Base-by-base conservation (phyloP, 306 rosid genomes). In the Fragaria vesca region DNA sequence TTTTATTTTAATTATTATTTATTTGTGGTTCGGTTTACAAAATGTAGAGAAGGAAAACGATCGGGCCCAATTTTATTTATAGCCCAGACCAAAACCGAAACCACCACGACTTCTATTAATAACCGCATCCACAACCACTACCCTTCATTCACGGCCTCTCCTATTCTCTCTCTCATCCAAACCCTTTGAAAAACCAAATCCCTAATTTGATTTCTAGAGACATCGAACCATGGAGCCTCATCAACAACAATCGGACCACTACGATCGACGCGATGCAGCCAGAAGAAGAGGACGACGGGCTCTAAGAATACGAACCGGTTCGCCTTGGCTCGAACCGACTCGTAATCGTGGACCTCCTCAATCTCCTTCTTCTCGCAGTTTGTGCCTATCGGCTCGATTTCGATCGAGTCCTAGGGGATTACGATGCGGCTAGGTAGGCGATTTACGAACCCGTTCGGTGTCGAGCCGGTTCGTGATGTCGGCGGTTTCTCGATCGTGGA, bases 21-120 rank as follows among this genome's bases (percentile, higher is more conserved):
- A 18, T 28, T 15, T 43, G 34, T 5, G 46, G 67, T 60, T 72
- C 76, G 40, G 72, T 40, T 80, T 73, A 66, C 65, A 32, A 52
- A 55, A 30, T 28, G 57, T 16, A 38, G 32, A 24, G 28, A n/a
- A 5, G 26, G 67, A 15, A 34, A 45, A 50, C 16, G 47, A 57
- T 73, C 4, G 4, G 36, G 45, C 45, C 45, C 45, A 42, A 42
- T 42, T 5, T 1, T 5, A 42, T 42, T 42, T 6, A 42, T 3
- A 42, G 50, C 52, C 36, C 36, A 32, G 3, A 32, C 47, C 47
- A 3, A 45, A 45, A 45, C 13, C 12, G 11, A 32, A 38, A 38
- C 42, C 12, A 15, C 48, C 9, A 2, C 13, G 6, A 48, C 20
- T 13, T 11, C 21, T 52, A 52, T 52, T 5, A 52, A 18, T 52